Conservation (phyloP, 2,329 filamentous ascomycete genomes). For the Fusarium piperis region DNA sequence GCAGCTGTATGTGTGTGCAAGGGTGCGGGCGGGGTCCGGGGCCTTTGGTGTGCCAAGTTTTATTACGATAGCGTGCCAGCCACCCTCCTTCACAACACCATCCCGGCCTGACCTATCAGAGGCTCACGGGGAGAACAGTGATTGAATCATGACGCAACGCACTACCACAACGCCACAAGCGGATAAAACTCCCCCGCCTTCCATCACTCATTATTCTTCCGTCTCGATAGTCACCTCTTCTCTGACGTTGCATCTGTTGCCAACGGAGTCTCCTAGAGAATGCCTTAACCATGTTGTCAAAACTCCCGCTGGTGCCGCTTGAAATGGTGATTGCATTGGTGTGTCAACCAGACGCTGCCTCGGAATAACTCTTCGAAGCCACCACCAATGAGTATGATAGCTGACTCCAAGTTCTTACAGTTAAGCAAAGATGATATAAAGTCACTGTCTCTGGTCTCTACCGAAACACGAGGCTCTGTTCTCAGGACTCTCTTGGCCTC, state of each 20-base stretch:
- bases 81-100: neutral
- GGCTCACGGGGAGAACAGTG: neutral
- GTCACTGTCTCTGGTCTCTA: neutral
- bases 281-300: neutral
- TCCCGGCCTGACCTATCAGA: neutral
- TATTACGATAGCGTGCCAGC: too few relatives aligned
- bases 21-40: too few relatives aligned
- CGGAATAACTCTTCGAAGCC: neutral
- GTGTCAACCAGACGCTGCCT: neutral
- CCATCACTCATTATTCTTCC: neutral
- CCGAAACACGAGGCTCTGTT: neutral
- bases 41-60: too few relatives aligned
- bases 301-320: neutral
- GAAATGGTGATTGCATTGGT: neutral
- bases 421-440: neutral
- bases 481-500: neutral
- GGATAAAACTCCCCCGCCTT: neutral
- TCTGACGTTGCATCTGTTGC: neutral
- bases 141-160: neutral
- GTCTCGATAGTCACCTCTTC: neutral
- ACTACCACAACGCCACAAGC: neutral
- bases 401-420: neutral
- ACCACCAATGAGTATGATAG: neutral
- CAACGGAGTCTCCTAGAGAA: neutral
- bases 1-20: too few relatives aligned